Base-by-base conservation (phyloP, 768 basidiomycete species). In the Chalciporus chontae region DNA sequence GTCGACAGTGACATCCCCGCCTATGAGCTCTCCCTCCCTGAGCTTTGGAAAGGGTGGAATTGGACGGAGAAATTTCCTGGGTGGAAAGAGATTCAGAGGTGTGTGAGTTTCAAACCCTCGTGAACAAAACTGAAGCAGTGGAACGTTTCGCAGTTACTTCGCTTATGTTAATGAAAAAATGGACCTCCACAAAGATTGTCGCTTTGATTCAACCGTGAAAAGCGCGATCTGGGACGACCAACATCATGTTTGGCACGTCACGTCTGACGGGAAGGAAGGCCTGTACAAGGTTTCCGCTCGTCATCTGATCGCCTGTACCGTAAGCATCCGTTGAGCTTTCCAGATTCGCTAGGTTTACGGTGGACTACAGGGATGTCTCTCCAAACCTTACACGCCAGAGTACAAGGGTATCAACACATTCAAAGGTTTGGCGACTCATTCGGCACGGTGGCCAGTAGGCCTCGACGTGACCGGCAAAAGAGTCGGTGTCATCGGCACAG, bases 31-130 rank as follows among this genome's bases (percentile, higher is more conserved):
- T 23, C 53, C 6, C 39, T 49, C 11, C 43, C 53, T 9, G 53
- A 55, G 44, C 43, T 55, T 27, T 55, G 52, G 54, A 55, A 55
- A 24, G 54, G 27, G 13, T 55, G 53, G 54, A 21, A 40, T 1
- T 55, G 54, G 54, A 49, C 54, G 7, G 7, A 45, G 17, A 55
- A 42, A 7, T 55, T 49, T 31, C 54, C 54, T 13, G 47, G 32
- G 3, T 45, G 47, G 53, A 18, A 45, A 23, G 53, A 55, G 13
- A 11, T 55, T 4, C 52, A 54, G 26, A 40, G 4, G 52, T 45
- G 36, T 9, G 18, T 7, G 17, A 13, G 5, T 9, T 23, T 36
- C 31, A 2, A 21, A 21, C 14, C 15, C 5, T 13, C 21, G 21
- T 14, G 8, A 32, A 18, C 8, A 5, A 32, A 27, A 4, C 4